Percentiles rank a stretch among this genome's conserved stretches.
Evolutionary conservation across 768 basidiomycete genomes (phyloP).

Genomic region (Lentinus tigrinus): DNA sequence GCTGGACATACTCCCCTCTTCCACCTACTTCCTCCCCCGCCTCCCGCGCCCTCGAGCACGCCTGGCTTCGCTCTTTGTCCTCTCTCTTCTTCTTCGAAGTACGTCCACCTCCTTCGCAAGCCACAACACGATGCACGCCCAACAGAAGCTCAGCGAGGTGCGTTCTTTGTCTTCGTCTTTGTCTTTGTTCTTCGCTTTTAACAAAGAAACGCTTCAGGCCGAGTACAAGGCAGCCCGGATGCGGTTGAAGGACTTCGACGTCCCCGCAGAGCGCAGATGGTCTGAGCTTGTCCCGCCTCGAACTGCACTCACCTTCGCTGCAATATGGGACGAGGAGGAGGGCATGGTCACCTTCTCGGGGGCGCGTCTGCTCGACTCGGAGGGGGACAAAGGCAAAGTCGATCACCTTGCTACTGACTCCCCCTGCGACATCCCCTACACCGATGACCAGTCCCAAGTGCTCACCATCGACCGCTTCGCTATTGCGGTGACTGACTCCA

Average conservation of each 20-base stretch:
- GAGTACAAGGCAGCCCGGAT: background rate
- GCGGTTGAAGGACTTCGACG: constrained; percentile 13
- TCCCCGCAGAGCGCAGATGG: constrained; percentile 40
- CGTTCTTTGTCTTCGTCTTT: background rate
- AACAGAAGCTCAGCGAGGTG: background rate
- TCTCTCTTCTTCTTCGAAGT: background rate
- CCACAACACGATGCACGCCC: background rate
- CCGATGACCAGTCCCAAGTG: constrained; percentile 26
- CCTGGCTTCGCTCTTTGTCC: background rate
- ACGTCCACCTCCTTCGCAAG: background rate
- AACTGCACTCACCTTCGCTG: constrained; percentile 56
- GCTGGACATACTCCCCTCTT: constrained; percentile 22
- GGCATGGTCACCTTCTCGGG: constrained; percentile 59
- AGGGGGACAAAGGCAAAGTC: constrained; percentile 5
- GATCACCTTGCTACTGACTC: constrained; percentile 12
- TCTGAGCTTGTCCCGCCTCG: constrained; percentile 58
- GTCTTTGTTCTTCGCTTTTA: background rate
- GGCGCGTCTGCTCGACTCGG: constrained; percentile 40
- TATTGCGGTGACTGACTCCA: constrained; percentile 9
- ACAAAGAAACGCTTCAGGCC: background rate
- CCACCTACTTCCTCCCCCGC: background rate
- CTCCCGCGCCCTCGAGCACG: constrained; percentile 1
- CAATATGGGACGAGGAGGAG: constrained; percentile 57
- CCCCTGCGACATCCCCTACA: constrained; percentile 22
- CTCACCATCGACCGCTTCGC: constrained; percentile 29